Base-by-base conservation (phyloP, 805 yeast genomes). In the Candida ascalaphidarum region DNA sequence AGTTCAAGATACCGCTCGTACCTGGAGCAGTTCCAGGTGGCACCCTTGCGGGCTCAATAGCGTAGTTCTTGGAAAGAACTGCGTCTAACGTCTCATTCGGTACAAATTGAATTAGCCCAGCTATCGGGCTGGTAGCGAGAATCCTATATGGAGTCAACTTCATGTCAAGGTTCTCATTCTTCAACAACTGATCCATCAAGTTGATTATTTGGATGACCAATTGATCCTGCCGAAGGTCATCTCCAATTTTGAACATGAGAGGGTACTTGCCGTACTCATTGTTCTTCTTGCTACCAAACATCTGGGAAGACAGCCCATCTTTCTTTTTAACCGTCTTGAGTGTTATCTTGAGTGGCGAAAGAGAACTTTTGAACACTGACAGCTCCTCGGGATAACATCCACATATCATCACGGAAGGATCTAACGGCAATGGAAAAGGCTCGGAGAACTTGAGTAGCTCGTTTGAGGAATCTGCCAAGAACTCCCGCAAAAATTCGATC, bases 221-320 rank as follows among this genome's bases (percentile, higher is more conserved):
- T 52, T 92, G 99, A 60, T 92, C 99, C 52, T 92, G 99, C 34
- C 97, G 65, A 28, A 92, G 63, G 50, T 92, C 98, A 38, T 82
- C 99, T 10, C 99, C 99, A 28, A 82, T 81, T 52, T 92, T 92
- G 58, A 85, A 89, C 81, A 92, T 89, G 21, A 92, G 58, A 5
- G 94, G 76, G 50, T 85, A 92, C 29, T 56, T 61, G 3, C 65
- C 65, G 29, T 60, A 46, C 28, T 50, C 50, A 25, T 41, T 41
- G 21, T 39, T 38, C 29, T 45, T 49, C 23, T 50, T 49, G n/a
- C n/a, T n/a, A 1, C 61, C 61, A 36, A 60, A 60, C 1, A 58
- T 46, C 26, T 55, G 59, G 4, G 62, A 47, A 5, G 52, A 34
- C 3, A 46, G 31, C 2, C 39, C 29, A 16, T 34, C 31, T 11